Evolutionary conservation across 345 rosid genomes (phyloP), one percentile per base, ranked within the genome.

Genomic region (Populus alba): DNA sequence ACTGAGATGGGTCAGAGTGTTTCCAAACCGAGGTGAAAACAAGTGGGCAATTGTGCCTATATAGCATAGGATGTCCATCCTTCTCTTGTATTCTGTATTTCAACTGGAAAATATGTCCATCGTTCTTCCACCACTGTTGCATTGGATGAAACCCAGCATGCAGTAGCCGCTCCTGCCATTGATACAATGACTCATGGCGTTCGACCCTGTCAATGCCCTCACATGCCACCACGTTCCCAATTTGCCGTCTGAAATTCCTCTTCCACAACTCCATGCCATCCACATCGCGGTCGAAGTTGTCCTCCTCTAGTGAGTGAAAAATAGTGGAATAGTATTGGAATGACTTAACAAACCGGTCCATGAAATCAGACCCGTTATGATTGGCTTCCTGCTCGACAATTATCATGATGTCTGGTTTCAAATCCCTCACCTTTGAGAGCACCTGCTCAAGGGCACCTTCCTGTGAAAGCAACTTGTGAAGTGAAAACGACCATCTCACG

Each of bases 401-500:
- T 4, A 63, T 31, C 33, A 63, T 27, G 33, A 63, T 27, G 3
- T 63, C 67, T 10, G 67, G 23, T 6, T 27, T 27, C 17, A 63
- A 63, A 63, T 63, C 67, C 18, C 27, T 63, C 67, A 63, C 13
- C 27, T 27, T 63, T 27, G 33, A 63, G 2, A 63, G 76, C 3
- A 91, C 93, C 79, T 80, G 59, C n/a, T 88, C 92, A 65, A 95
- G 86, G 0, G 97, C 82, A 8, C 29, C 29, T 22, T 22, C 23
- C 29, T 89, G 74, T 9, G 88, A 89, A 1, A 89, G 82, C 17
- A 95, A 78, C 74, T 80, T 87, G 79, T 95, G 98, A 43, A 95
- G 90, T 86, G 91, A 93, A 85, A 92, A 84, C 72, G 92, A 88
- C 11, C 97, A 95, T 81, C 93, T 95, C 13, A 95, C 84, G 5